A percentile compares a stretch with the other conserved stretches of the same genome.
Conservation (phyloP, 305 asterid genomes). For the Fraxinus floribunda region DNA sequence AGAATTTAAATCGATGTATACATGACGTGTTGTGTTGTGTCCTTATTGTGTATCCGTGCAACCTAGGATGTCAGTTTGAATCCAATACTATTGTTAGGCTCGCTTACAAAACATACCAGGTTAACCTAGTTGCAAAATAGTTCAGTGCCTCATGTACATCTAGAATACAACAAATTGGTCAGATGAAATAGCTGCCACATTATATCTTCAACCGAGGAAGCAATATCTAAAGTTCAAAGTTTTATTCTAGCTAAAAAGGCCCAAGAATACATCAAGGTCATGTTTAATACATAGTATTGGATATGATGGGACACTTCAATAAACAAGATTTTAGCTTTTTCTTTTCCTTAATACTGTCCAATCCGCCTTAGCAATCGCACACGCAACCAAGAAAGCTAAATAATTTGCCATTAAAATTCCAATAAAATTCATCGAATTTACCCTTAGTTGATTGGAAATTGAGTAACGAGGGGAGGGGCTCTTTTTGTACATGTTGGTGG, state of each 20-base stretch:
- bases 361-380: not conserved
- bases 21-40: not conserved
- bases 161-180: not conserved
- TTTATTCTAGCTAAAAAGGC: not conserved
- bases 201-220: not conserved
- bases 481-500: not conserved
- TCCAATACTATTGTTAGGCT: not conserved
- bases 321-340: not conserved
- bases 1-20: not conserved
- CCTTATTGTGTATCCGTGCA: not conserved
- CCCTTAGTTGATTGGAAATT: not conserved
- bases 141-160: not conserved
- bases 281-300: not conserved
- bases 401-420: not conserved
- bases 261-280: not conserved
- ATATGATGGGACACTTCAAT: not conserved
- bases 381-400: not conserved
- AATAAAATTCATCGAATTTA: not conserved
- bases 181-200: not conserved
- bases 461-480: not conserved
- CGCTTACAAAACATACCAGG: not conserved
- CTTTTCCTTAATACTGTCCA: not conserved
- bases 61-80: not conserved
- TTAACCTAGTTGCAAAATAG: not conserved
- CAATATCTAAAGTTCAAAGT: conserved; percentile 10